phyloP scores from a whole-genome alignment of 768 basidiomycete species.

The Chlorophyllum brunneum region DNA sequence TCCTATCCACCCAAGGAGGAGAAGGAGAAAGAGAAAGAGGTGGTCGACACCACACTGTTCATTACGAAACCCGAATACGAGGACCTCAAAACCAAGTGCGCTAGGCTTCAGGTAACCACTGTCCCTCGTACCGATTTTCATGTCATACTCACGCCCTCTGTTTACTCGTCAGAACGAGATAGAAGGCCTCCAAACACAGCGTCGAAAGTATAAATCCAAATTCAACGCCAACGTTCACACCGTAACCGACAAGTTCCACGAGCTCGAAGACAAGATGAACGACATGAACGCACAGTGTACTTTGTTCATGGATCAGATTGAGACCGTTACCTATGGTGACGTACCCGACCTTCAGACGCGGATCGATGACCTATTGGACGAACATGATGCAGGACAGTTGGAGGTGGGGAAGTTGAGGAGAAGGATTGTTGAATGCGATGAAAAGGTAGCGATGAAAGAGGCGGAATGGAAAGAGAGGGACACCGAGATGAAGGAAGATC shows the following conservation, averaged over 20 bases:
- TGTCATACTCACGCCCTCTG: constrained; percentile 1
- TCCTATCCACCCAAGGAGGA: background rate
- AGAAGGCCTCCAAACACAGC: constrained; percentile 32
- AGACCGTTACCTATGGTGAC: constrained; percentile 25
- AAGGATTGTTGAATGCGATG: background rate
- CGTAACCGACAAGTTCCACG: constrained; percentile 34
- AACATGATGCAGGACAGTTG: constrained; percentile 9
- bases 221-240: constrained; percentile 38
- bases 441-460: constrained; percentile 8
- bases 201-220: constrained; percentile 36
- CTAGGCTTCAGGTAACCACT: constrained; percentile 19
- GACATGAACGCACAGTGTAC: constrained; percentile 34
- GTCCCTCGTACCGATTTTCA: background rate
- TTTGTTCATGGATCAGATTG: constrained; percentile 29
- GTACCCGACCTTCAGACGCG: constrained; percentile 31
- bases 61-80: constrained; percentile 6
- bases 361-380: constrained; percentile 33
- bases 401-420: constrained; percentile 5
- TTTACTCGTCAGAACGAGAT: constrained; percentile 28
- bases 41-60: constrained; percentile 13
- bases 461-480: constrained; percentile 18
- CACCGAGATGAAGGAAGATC: constrained; percentile 16
- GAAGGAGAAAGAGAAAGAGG: constrained; percentile 13
- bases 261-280: constrained; percentile 36
- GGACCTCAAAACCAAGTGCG: constrained; percentile 12